Base-by-base conservation (phyloP, 768 basidiomycete genomes). In the Tulasnella sp. region DNA sequence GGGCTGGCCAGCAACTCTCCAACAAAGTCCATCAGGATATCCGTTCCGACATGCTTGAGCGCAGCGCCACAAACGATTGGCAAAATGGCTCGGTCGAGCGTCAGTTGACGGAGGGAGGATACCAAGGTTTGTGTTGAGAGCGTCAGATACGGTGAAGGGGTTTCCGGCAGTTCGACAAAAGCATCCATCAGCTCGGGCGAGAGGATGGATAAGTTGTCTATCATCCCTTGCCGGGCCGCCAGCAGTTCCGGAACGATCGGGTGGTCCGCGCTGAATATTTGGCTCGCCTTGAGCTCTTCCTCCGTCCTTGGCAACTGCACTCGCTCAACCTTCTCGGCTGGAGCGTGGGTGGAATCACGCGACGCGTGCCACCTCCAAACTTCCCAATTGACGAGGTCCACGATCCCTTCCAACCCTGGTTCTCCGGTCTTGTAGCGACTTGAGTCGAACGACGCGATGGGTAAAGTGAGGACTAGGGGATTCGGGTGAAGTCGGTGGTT, bases 61-160 rank as follows among this genome's bases (percentile, higher is more conserved):
- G 95, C 95, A 24, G 95, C 93, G 14, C 95, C 95, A 83, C 95
- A 95, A 18, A 96, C 84, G 24, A 96, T 92, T 12, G 95, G 95
- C 4, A 96, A 87, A 34, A 95, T 88, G 9, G 91, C 88, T 80
- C 91, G 91, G 20, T 86, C 85, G 42, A 95, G 84, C 3, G 93
- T 93, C 18, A 93, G 91, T 20, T 87, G 86, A 37, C 96, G 92
- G 40, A 96, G 88, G 83, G 91, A 89, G 34, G 89, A 88, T 69
- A 94, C 86, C 79, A 96, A 89, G 14, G 87, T 85, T 14, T 87
- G 82, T 34, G 88, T 82, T 6, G 90, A 86, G 37, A 96, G 84
- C n/a, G 88, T 86, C 14, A 95, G 88, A 85, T 96, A 95, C 2
- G 91, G 88, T 6, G 90, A 90, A 2, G 92, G 88, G 37, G 88